Evolutionary conservation across 495 filamentous ascomycete genomes (phyloP).

Genomic region (Jackrogersella multiformis): DNA sequence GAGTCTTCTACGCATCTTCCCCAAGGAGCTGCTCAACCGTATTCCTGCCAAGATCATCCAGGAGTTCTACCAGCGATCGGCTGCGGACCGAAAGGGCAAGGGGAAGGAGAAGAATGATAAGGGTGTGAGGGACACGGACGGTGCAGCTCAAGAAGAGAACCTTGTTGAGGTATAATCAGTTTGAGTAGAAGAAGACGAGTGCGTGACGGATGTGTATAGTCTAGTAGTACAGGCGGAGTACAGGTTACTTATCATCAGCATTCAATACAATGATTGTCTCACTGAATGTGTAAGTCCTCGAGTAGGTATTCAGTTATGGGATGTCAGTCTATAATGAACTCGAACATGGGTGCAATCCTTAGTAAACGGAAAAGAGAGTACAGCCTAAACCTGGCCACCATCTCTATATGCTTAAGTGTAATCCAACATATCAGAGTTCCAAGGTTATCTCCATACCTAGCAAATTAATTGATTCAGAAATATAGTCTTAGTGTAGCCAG

Average conservation of each 20-base stretch:
- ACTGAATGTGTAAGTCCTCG: neutral
- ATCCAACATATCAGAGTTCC: neutral
- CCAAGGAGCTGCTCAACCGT: conserved; percentile 96
- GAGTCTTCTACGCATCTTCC: conserved; percentile 94
- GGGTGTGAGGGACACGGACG: conserved; percentile 63
- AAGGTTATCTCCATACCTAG: no score
- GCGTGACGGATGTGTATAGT: conserved; percentile 41
- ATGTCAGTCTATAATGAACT: no score
- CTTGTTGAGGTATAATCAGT: conserved; percentile 69
- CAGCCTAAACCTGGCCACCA: neutral
- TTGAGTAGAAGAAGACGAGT: conserved; percentile 7
- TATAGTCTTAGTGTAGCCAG: neutral
- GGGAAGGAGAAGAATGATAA: conserved; percentile 73
- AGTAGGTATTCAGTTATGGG: neutral
- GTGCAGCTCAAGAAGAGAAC: conserved; percentile 67
- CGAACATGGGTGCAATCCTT: neutral
- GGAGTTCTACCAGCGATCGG: conserved; percentile 86
- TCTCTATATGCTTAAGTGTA: neutral
- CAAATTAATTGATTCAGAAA: neutral
- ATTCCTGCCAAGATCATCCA: conserved; percentile 93
- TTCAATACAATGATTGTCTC: conserved; percentile 35
- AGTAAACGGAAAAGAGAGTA: neutral
- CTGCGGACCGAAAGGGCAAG: conserved; percentile 69
- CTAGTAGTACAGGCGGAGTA: conserved; percentile 41
- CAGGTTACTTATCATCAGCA: conserved; percentile 37